Conservation (phyloP, 169 alveolate species). For the Plasmodium knowlesi region DNA sequence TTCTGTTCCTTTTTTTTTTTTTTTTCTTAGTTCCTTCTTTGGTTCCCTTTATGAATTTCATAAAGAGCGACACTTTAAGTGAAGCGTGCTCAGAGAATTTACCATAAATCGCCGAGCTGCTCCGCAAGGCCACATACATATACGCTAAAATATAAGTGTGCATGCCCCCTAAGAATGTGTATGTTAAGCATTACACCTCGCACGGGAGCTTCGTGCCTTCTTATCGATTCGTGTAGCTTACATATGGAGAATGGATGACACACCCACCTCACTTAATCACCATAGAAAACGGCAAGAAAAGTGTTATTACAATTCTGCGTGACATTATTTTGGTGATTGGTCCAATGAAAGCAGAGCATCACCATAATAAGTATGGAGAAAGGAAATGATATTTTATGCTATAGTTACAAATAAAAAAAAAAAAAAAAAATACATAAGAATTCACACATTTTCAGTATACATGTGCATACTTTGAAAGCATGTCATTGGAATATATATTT, state of each 20-base stretch:
- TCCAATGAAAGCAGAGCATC: not conserved
- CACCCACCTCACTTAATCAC: not conserved
- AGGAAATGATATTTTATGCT: not conserved
- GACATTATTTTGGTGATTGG: not conserved
- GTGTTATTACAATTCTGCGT: not conserved
- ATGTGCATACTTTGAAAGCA: not conserved
- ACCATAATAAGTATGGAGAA: not conserved
- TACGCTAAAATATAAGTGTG: not conserved
- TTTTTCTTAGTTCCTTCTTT: not conserved
- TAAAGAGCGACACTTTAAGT: not conserved
- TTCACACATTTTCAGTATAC: not conserved
- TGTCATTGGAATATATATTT: not conserved
- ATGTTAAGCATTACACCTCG: not conserved
- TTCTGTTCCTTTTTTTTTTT: not conserved
- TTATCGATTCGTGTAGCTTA: not conserved
- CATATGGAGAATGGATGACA: not conserved
- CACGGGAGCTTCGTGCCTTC: not conserved
- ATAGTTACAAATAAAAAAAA: not conserved
- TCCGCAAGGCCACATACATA: not conserved
- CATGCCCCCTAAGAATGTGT: not conserved
- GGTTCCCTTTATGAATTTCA: not conserved
- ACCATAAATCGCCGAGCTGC: not conserved
- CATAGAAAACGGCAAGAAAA: not conserved
- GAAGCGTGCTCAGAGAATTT: not conserved
- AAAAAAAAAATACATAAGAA: not conserved